Evolutionary conservation across 768 basidiomycete genomes (phyloP).

Genomic region (Lactarius tabidus): DNA sequence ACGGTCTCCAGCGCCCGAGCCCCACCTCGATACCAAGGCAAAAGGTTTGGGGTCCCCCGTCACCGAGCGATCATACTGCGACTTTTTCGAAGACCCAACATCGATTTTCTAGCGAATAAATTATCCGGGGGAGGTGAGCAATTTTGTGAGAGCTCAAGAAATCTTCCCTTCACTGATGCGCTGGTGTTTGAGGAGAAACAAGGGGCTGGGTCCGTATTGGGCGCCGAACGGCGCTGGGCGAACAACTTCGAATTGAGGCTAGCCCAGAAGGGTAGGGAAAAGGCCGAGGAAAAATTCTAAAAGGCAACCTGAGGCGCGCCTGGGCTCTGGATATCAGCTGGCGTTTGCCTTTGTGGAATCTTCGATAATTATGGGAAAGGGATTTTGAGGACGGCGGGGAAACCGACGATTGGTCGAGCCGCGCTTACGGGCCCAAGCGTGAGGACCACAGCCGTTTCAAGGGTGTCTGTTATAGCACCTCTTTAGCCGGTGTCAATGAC

Average conservation of each 20-base stretch:
- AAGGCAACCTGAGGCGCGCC: slow-evolving; percentile 26
- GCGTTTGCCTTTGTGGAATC: slow-evolving; percentile 26
- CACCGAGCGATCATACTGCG: neutral
- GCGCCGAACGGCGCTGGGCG: slow-evolving; percentile 23
- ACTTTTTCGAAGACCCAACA: neutral
- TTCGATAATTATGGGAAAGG: slow-evolving; percentile 27
- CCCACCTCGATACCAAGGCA: neutral
- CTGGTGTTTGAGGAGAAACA: slow-evolving; percentile 21
- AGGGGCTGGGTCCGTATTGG: slow-evolving; percentile 22
- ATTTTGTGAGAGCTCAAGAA: slow-evolving; percentile 11
- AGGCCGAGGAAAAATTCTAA: slow-evolving; percentile 26
- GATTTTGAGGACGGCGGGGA: slow-evolving; percentile 24
- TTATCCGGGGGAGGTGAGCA: slow-evolving; percentile 17
- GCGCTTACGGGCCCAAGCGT: slow-evolving; percentile 26
- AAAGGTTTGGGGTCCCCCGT: neutral
- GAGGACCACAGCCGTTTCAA: slow-evolving; percentile 26
- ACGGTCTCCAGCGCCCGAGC: neutral
- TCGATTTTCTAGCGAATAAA: slow-evolving; percentile 1
- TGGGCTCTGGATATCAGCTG: slow-evolving; percentile 22
- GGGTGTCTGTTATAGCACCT: slow-evolving; percentile 26
- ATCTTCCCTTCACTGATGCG: slow-evolving; percentile 13
- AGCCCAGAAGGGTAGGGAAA: slow-evolving; percentile 26
- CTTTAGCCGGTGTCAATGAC: slow-evolving; percentile 28
- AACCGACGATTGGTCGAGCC: slow-evolving; percentile 25
- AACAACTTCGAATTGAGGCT: slow-evolving; percentile 26